These are phyloP conservation scores for Digitaria exilis DNA, from an alignment of 202 grass and related monocot genomes.

Conservation along the genomic window DNA sequence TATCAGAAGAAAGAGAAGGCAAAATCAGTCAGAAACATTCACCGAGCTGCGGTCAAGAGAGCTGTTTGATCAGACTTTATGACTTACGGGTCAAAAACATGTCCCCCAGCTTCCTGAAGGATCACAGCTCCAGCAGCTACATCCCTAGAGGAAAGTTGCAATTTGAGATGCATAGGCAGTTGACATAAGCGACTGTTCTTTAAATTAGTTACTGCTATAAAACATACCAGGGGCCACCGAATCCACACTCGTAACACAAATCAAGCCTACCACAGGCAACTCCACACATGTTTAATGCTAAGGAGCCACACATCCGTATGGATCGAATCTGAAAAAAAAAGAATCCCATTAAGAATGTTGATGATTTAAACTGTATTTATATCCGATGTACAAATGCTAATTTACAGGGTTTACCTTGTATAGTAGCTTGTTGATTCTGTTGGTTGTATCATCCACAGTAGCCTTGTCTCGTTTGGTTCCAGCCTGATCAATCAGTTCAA, in stretches of 20 bases:
- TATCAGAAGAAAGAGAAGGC: conserved; percentile 10
- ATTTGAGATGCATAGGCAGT: conserved; percentile 1
- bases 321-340: conserved; percentile 84
- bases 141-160: conserved; percentile 61
- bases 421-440: conserved; percentile 86
- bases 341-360: not conserved
- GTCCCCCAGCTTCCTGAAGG: conserved; percentile 88
- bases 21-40: not conserved
- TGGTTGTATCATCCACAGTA: conserved; percentile 79
- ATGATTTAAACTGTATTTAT: not conserved
- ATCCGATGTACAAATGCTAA: conserved; percentile 10
- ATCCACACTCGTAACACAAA: conserved; percentile 96
- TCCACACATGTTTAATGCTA: conserved; percentile 92
- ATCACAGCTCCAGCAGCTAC: conserved; percentile 92
- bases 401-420: conserved; percentile 71
- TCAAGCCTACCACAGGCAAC: conserved; percentile 93
- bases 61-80: not conserved
- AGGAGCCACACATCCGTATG: conserved; percentile 91
- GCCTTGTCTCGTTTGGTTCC: conserved; percentile 74
- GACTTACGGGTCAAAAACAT: conserved; percentile 93
- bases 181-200: not conserved
- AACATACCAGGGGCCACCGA: conserved; percentile 90
- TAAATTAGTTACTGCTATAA: conserved; percentile 7
- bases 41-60: not conserved
- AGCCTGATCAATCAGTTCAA: conserved; percentile 55